phyloP scores from a whole-genome alignment of 2,329 filamentous ascomycete species.

The Arthroderma sp. region DNA sequence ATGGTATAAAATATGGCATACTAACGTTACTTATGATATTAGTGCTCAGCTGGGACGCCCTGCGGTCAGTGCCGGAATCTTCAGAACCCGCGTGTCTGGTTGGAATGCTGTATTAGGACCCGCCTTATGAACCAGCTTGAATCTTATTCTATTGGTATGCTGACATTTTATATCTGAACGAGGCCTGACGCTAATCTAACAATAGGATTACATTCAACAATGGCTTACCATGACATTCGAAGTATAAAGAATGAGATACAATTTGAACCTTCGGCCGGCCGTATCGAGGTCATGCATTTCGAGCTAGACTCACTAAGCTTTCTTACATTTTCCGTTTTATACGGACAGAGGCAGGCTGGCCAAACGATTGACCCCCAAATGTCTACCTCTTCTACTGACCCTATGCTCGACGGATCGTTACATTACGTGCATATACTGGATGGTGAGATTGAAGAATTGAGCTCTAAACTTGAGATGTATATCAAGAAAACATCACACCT shows the following conservation, averaged over 20 bases:
- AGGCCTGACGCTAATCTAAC: neutral
- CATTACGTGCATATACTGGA: constrained; percentile 40
- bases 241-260: constrained; percentile 38
- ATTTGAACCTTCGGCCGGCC: constrained; percentile 38
- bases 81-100: constrained; percentile 51
- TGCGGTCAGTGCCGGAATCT: constrained; percentile 48
- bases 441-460: constrained; percentile 39
- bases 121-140: constrained; percentile 48
- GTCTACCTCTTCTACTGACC: constrained; percentile 24
- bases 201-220: constrained; percentile 38
- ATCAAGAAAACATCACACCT: constrained; percentile 38
- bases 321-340: constrained; percentile 36
- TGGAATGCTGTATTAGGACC: constrained; percentile 47
- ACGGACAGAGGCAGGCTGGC: constrained; percentile 28
- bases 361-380: constrained; percentile 31
- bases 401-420: constrained; percentile 21
- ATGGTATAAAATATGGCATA: neutral
- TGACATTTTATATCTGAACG: neutral
- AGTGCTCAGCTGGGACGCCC: constrained; percentile 48
- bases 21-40: neutral
- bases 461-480: constrained; percentile 43
- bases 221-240: constrained; percentile 41
- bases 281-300: constrained; percentile 47
- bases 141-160: constrained; percentile 42
- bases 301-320: constrained; percentile 37